A percentile compares a stretch with the other conserved stretches of the same genome.
phyloP scores from a whole-genome alignment of 495 filamentous ascomycete genomes.

The Daldinia caldariorum region DNA sequence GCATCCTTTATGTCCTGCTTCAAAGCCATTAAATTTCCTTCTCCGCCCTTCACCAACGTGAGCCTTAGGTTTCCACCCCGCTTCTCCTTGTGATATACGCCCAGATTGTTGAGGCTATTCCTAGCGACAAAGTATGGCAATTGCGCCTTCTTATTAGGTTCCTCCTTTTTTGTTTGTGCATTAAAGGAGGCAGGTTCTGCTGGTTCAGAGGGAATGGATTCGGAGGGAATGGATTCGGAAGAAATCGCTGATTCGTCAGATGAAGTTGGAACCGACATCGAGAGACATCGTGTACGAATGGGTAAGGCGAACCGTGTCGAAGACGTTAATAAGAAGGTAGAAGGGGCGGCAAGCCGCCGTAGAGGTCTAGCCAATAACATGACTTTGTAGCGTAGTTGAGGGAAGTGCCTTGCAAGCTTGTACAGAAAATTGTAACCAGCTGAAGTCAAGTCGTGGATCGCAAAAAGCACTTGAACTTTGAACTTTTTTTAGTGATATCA shows the following conservation, averaged over 20 bases:
- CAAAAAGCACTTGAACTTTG: neutral
- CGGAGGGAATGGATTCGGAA: conserved; percentile 11
- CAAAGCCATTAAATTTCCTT: conserved; percentile 72
- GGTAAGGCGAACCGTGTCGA: conserved; percentile 18
- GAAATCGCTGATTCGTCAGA: conserved; percentile 16
- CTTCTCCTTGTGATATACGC: conserved; percentile 81
- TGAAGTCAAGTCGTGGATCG: neutral
- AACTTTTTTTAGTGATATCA: conserved; percentile 21
- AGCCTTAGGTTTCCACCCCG: conserved; percentile 79
- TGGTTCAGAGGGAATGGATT: neutral
- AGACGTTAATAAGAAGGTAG: conserved; percentile 10
- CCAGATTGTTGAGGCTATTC: conserved; percentile 73
- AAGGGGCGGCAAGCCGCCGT: conserved; percentile 23
- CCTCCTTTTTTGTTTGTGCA: conserved; percentile 5
- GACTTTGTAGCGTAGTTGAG: neutral
- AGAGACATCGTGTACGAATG: conserved; percentile 24
- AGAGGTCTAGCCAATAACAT: conserved; percentile 34
- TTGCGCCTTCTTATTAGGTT: conserved; percentile 41
- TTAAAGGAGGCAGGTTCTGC: neutral
- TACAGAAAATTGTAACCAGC: neutral
- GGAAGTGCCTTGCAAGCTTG: neutral
- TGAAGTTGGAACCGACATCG: conserved; percentile 4
- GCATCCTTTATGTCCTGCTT: conserved; percentile 53
- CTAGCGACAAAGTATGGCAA: conserved; percentile 78
- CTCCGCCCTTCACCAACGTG: conserved; percentile 80